Evolutionary conservation across 2,329 filamentous ascomycete species (phyloP).

Genomic region (Cercospora beticola): DNA sequence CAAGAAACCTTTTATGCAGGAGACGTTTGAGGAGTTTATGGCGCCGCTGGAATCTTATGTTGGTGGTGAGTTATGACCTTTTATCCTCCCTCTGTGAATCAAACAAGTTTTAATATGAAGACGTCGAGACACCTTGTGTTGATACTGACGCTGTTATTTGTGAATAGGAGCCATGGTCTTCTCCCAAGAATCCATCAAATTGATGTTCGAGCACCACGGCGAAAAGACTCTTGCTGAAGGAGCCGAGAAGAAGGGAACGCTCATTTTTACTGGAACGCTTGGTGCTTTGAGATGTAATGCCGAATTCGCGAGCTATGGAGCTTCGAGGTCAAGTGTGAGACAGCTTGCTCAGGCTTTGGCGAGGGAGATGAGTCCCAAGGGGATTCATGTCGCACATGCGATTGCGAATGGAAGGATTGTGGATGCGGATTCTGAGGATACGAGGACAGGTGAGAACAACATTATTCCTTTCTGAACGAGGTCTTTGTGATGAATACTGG

Average conservation of each 20-base stretch:
- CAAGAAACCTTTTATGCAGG: slow-evolving; percentile 57
- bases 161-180: slow-evolving; percentile 54
- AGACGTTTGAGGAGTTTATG: slow-evolving; percentile 53
- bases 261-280: slow-evolving; percentile 57
- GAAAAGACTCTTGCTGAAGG: slow-evolving; percentile 48
- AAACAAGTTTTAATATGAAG: no score
- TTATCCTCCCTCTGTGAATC: no score
- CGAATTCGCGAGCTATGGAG: slow-evolving; percentile 57
- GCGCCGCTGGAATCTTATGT: slow-evolving; percentile 53
- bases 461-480: not conserved
- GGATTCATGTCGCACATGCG: slow-evolving; percentile 60
- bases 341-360: slow-evolving; percentile 58
- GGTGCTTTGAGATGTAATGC: slow-evolving; percentile 51
- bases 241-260: slow-evolving; percentile 55
- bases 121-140: no score
- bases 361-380: slow-evolving; percentile 57
- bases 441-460: slow-evolving; percentile 41
- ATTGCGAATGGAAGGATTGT: slow-evolving; percentile 58
- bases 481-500: not conserved
- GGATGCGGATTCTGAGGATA: slow-evolving; percentile 52
- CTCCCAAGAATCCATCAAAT: slow-evolving; percentile 52
- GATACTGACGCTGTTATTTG: no score
- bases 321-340: slow-evolving; percentile 52
- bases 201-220: slow-evolving; percentile 55
- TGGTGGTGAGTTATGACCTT: slow-evolving; percentile 40